Percentiles rank a stretch among this genome's conserved stretches.
Conservation (phyloP, 2,329 filamentous ascomycete genomes). For the Coleophoma cylindrospora region DNA sequence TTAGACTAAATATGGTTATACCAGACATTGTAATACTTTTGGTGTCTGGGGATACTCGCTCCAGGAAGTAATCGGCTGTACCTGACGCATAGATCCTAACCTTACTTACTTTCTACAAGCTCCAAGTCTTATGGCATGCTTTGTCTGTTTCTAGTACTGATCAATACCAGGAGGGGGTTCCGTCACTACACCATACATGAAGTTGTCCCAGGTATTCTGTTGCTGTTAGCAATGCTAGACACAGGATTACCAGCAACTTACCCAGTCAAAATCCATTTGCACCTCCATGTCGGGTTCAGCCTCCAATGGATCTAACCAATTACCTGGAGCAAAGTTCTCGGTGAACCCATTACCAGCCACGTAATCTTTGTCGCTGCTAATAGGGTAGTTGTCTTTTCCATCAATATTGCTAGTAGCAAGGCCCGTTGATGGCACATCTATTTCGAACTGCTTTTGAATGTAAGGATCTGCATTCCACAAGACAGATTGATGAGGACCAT, state of each 20-base stretch:
- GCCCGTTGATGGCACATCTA: not conserved
- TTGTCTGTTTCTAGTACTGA: no score
- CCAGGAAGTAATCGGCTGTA: no score
- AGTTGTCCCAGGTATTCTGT: conserved; percentile 1
- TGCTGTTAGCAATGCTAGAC: not conserved
- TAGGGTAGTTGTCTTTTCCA: not conserved
- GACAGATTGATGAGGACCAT: not conserved
- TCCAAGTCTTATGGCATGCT: no score
- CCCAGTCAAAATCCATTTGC: conserved; percentile 1
- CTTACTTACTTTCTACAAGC: no score
- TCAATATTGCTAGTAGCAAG: not conserved
- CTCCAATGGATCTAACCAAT: not conserved
- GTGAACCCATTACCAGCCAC: no score
- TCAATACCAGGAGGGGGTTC: no score
- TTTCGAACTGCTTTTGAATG: not conserved
- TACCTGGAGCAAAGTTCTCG: not conserved
- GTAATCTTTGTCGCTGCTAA: not conserved
- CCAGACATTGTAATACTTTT: no score
- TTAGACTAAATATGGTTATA: no score
- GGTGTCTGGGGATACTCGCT: no score
- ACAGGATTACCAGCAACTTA: not conserved
- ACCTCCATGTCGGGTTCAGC: not conserved
- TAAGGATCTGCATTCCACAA: not conserved
- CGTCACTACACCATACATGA: not conserved
- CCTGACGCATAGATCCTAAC: no score